phyloP scores from a whole-genome alignment of 2,329 filamentous ascomycete species.

The Torrubiellomyces zombiae region DNA sequence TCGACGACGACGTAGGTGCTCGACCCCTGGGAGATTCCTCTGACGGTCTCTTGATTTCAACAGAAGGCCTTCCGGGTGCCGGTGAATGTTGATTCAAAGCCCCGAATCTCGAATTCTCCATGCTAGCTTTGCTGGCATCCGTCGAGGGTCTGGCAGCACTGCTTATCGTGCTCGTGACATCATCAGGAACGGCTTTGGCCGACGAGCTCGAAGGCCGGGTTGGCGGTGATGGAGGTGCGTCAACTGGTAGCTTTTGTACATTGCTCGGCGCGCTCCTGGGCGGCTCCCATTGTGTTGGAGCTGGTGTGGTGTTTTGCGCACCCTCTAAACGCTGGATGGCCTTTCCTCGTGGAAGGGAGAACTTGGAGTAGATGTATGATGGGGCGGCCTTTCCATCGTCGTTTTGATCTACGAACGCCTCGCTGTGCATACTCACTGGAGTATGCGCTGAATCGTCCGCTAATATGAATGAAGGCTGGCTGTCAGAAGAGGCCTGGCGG shows the following conservation, averaged over 20 bases:
- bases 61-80: conserved; percentile 27
- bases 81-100: conserved; percentile 26
- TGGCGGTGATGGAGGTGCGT: conserved; percentile 43
- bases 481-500: conserved; percentile 49
- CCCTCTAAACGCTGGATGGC: conserved; percentile 52
- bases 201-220: conserved; percentile 43
- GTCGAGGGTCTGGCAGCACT: conserved; percentile 26
- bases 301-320: conserved; percentile 32
- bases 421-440: conserved; percentile 56
- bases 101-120: conserved; percentile 22
- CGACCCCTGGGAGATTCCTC: conserved; percentile 33
- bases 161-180: conserved; percentile 14
- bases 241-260: conserved; percentile 23
- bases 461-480: conserved; percentile 45
- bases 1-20: conserved; percentile 17
- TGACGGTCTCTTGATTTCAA: conserved; percentile 24
- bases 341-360: conserved; percentile 68
- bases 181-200: conserved; percentile 20
- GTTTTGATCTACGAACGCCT: conserved; percentile 42
- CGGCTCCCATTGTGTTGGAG: conserved; percentile 49
- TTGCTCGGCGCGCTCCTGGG: conserved; percentile 24
- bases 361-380: conserved; percentile 79
- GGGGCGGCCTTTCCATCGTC: conserved; percentile 37
- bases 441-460: conserved; percentile 51
- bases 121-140: conserved; percentile 33